Conservation (phyloP, 805 yeast genomes). For the Ogataea zsoltii region DNA sequence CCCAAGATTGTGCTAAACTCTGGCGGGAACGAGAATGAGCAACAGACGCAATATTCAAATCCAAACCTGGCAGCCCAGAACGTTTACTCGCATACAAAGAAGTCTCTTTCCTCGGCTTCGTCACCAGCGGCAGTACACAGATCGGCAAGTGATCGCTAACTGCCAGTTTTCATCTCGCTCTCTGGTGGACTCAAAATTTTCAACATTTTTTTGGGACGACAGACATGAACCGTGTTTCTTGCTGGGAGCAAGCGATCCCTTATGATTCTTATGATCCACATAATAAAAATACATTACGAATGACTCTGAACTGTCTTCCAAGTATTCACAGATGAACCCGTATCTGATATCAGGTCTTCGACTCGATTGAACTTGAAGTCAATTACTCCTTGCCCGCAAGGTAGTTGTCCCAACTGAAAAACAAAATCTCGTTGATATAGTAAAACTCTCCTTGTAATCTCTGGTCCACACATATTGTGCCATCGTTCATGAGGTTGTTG, state of each 20-base stretch:
- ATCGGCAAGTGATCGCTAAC: conserved; percentile 2
- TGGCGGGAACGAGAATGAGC: conserved; percentile 9
- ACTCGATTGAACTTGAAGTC: too few species aligned
- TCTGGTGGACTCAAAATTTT: background rate
- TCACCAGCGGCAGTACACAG: conserved; percentile 4
- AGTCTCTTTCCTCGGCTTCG: conserved; percentile 12
- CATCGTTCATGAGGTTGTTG: conserved; percentile 24
- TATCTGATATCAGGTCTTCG: too few species aligned
- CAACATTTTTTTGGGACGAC: background rate
- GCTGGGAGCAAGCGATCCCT: background rate
- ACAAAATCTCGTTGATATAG: conserved; percentile 31
- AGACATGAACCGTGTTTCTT: background rate
- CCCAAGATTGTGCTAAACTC: conserved; percentile 52
- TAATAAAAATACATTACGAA: conserved; percentile 1
- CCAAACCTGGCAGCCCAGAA: conserved; percentile 23
- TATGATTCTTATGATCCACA: conserved; percentile 5
- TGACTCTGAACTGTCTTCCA: background rate
- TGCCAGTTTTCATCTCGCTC: background rate
- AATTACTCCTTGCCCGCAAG: conserved; percentile 3
- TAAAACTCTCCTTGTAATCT: conserved; percentile 31
- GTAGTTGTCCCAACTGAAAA: conserved; percentile 22
- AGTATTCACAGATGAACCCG: too few species aligned
- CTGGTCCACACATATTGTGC: conserved; percentile 31
- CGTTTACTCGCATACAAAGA: conserved; percentile 20
- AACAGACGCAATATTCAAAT: conserved; percentile 4